These are phyloP conservation scores for Phytopythium kandeliae DNA, from an alignment of 352 stramenopile species.

Conservation along the genomic window DNA sequence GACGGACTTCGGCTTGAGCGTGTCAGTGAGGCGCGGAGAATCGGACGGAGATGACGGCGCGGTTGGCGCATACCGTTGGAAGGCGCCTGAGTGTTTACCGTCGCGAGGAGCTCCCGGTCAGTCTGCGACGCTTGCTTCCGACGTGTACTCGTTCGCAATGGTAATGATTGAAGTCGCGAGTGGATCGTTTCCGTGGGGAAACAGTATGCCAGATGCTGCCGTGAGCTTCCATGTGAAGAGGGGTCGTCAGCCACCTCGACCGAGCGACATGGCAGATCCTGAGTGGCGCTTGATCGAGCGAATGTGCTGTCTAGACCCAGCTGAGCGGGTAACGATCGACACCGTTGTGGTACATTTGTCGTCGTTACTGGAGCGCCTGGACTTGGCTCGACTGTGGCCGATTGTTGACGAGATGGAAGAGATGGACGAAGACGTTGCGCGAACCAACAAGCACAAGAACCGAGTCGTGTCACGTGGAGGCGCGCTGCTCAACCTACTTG, in stretches of 20 bases:
- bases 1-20: conserved; percentile 23
- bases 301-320: background rate
- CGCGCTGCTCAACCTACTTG: background rate
- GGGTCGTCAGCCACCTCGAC: no score
- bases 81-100: conserved; percentile 16
- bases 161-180: background rate
- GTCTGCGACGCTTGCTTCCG: background rate
- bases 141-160: conserved; percentile 1
- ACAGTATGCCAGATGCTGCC: background rate
- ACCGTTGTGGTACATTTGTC: background rate
- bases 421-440: background rate
- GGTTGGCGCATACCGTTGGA: conserved; percentile 20
- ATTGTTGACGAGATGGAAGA: background rate
- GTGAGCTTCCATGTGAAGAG: background rate
- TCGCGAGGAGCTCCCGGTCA: background rate
- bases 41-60: background rate
- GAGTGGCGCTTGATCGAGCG: background rate
- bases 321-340: background rate
- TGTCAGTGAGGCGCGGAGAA: background rate
- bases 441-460: background rate
- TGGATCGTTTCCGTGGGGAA: background rate
- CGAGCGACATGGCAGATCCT: background rate
- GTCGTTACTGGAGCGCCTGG: background rate
- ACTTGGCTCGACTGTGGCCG: background rate
- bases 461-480: background rate